These are phyloP conservation scores for Pinus albicaulis DNA, from an alignment of 75 land plant species.

Conservation along the genomic window DNA sequence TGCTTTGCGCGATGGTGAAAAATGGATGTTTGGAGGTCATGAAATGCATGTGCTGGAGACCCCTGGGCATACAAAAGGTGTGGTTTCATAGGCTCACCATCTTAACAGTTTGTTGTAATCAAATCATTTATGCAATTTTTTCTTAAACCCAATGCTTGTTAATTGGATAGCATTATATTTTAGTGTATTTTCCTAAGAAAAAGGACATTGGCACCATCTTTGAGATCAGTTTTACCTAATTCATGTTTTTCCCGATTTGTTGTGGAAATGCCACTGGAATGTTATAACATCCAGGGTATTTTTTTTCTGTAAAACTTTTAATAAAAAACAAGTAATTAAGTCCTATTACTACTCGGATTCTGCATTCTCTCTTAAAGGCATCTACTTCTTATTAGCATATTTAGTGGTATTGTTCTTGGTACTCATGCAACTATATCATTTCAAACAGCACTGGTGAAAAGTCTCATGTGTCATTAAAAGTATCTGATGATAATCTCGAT, in stretches of 20 bases:
- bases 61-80: constrained; percentile 96
- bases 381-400: neutral
- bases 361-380: neutral
- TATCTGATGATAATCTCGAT: too few species aligned
- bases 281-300: neutral
- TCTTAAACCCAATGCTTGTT: neutral
- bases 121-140: neutral
- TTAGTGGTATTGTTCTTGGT: too few species aligned
- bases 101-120: neutral
- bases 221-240: neutral
- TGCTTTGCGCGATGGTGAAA: constrained; percentile 76
- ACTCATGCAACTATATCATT: too few species aligned
- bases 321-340: neutral
- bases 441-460: too few species aligned
- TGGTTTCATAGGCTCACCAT: neutral
- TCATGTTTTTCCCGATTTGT: neutral
- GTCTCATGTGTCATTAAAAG: too few species aligned
- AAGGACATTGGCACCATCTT: neutral
- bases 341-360: neutral
- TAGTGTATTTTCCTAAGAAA: neutral
- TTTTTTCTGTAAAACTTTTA: neutral
- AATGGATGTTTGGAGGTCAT: constrained; percentile 95
- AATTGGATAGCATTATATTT: neutral
- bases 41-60: constrained; percentile 81
- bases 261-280: neutral